A percentile compares a stretch with the other conserved stretches of the same genome.
phyloP scores from a whole-genome alignment of 371 early-diverging fungal genomes.

The Nematocida ausubeli region DNA sequence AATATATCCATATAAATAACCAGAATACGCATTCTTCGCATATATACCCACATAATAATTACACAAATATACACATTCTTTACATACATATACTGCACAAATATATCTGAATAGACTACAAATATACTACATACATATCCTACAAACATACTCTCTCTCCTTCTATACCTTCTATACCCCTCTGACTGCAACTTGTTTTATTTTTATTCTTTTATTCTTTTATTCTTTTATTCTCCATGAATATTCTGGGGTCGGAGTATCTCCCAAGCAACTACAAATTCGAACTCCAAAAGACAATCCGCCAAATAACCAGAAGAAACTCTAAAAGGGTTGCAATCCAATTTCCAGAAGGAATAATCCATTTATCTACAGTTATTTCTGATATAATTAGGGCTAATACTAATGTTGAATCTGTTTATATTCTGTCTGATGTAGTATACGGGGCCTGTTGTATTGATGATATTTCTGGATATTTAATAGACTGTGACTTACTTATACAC shows the following conservation, averaged over 20 bases:
- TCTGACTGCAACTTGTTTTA: too few relatives aligned
- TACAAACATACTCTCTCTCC: too few relatives aligned
- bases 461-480: conserved; percentile 80
- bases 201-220: too few relatives aligned
- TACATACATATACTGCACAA: too few relatives aligned
- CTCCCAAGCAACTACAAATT: conserved; percentile 96
- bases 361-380: conserved; percentile 82
- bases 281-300: conserved; percentile 91
- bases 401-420: conserved; percentile 75
- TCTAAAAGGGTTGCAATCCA: conserved; percentile 87
- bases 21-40: too few relatives aligned
- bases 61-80: too few relatives aligned
- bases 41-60: too few relatives aligned
- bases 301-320: conserved; percentile 75
- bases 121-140: too few relatives aligned
- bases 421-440: conserved; percentile 98
- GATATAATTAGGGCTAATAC: conserved; percentile 72
- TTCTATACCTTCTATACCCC: too few relatives aligned
- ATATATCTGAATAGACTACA: too few relatives aligned
- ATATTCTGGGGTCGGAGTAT: conserved; percentile 53
- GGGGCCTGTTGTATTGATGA: conserved; percentile 99
- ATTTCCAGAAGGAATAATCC: conserved; percentile 95
- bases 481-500: conserved; percentile 92
- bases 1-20: too few relatives aligned
- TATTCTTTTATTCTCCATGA: not conserved